Evolutionary conservation across 75 land plant species (phyloP), one percentile per base, ranked within the genome.

Genomic region (Pinus taeda): DNA sequence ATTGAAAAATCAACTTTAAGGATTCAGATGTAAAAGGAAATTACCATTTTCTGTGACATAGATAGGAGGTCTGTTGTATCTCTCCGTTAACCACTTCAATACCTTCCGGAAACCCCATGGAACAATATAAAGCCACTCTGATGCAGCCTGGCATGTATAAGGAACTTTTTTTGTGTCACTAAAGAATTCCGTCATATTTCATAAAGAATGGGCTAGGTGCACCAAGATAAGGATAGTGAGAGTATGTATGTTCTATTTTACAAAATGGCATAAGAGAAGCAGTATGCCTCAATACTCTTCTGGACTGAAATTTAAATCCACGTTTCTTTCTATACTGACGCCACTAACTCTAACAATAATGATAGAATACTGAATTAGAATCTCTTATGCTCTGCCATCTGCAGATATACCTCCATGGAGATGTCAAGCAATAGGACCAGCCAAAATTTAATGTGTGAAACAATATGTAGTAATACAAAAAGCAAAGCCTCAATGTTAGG

Each of bases 21-120:
- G 57, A 4, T 71, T 49, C 1, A 9, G 29, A 37, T 7, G 2
- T 74, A 36, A 22, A 30, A 72, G 76, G 5, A 26, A 78, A 57
- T 36, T 85, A 90, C 97, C 97, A 75, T 92, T 94, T 74, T 94
- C 97, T 67, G 95, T 92, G 18, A 92, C 79, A 79, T 85, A 92
- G 7, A 94, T 92, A 33, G 84, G 78, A 45, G 91, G 87, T 71
- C 86, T 88, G 37, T 79, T 77, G 77, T 94, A 94, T 82, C 83
- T 81, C 45, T 83, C 26, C 4, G 83, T 74, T 55, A 92, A 81
- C 77, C 89, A 90, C 61, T 87, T 94, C 37, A 94, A 81, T 69
- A 80, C 45, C 62, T 88, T 92, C 76, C 80, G 74, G 0, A 93
- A 57, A 12, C 96, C 96, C 97, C 97, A 94, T 63, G 97, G 97